Evolutionary conservation across 2,329 filamentous ascomycete species (phyloP), one percentile per base, ranked within the genome.

Genomic region (Fusarium tanahbumbuense): DNA sequence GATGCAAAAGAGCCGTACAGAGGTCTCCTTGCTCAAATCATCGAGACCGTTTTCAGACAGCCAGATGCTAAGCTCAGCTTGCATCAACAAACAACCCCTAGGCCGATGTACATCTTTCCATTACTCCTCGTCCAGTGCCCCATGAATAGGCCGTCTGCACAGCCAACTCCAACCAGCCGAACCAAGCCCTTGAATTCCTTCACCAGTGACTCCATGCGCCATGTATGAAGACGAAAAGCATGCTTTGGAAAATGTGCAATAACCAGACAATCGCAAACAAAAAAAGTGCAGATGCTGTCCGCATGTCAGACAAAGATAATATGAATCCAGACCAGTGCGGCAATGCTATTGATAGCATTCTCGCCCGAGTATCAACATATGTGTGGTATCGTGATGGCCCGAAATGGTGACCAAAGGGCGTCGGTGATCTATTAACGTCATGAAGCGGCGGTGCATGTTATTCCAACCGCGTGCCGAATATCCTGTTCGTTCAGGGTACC

Each of bases 191-290:
- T 60, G 73, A 73, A 67, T 75, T 75, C 76, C 76, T 77, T 76
- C 76, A 74, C 78, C 78, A 73, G 68, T 73, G 75, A 82, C 81
- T 81, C 80, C 80, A 73, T 80, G 79, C 81, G 80, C 81, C 80
- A 68, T 79, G 76, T 79, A 75, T 78, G 75, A 81, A 61, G 76
- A 76, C 74, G 73, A 78, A 76, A 72, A 78, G 74, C 74, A 78
- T 80, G 77, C 68, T 77, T 77, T 71, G 74, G 60, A 76, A 79
- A 76, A 79, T 75, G 76, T 71, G 75, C 67, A 76, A 73, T 75
- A 78, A 75, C 73, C 73, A 76, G 75, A 76, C 73, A 74, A 74
- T 72, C 68, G 71, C 64, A 67, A 70, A 64, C 60, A 65, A 60
- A 68, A 61, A 71, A 70, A 60, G 50, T 69, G 71, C 66, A 72